Evolutionary conservation across 768 basidiomycete genomes (phyloP).

Genomic region (Tricholoma furcatifolium): DNA sequence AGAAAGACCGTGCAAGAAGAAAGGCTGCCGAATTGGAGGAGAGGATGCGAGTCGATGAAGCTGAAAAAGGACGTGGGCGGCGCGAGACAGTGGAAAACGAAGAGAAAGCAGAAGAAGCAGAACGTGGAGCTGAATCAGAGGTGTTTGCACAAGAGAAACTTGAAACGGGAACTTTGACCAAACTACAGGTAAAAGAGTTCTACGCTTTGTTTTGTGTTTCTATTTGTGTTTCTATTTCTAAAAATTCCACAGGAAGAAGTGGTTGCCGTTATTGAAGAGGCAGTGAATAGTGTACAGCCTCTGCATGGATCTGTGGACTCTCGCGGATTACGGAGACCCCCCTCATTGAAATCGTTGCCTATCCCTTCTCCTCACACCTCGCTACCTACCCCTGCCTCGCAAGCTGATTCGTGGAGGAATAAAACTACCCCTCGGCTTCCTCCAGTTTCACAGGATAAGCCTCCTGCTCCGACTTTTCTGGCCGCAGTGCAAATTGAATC

Average conservation of each 20-base stretch:
- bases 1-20: conserved; percentile 74
- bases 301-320: conserved; percentile 1
- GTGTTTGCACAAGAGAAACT: conserved; percentile 26
- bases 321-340: conserved; percentile 25
- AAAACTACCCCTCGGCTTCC: conserved; percentile 23
- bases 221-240: no score
- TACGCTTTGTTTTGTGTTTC: no score
- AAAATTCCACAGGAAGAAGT: conserved; percentile 40
- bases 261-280: conserved; percentile 46
- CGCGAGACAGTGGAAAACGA: no score
- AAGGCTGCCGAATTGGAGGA: conserved; percentile 80
- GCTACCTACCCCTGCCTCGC: conserved; percentile 29
- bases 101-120: no score
- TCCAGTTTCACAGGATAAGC: conserved; percentile 3
- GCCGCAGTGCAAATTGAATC: conserved; percentile 37
- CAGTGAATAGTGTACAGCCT: conserved; percentile 29
- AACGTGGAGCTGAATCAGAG: conserved; percentile 27
- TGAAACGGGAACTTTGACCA: conserved; percentile 18
- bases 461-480: conserved; percentile 28
- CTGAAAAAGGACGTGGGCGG: no score
- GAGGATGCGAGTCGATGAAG: conserved; percentile 44
- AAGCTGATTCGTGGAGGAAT: conserved; percentile 67
- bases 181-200: conserved; percentile 10
- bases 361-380: conserved; percentile 25
- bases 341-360: conserved; percentile 30